Conservation (phyloP, 495 filamentous ascomycete genomes). For the Tuber calosporum region DNA sequence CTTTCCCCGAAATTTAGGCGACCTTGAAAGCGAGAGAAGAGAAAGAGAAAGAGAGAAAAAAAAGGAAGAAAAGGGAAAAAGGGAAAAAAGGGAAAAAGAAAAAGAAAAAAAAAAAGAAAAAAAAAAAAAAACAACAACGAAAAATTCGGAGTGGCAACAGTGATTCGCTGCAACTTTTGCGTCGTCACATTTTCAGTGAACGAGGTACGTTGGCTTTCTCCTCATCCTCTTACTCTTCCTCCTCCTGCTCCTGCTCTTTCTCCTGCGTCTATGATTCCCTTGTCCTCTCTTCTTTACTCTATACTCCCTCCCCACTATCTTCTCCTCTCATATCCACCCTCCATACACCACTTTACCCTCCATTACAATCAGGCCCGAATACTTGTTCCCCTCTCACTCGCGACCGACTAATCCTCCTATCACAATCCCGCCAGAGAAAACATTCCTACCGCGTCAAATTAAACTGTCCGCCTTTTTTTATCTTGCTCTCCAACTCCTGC, state of each 20-base stretch:
- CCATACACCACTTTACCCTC: neutral
- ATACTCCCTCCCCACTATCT: slow-evolving; percentile 7
- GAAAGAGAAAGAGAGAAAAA: slow-evolving; percentile 12
- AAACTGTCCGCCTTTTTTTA: slow-evolving; percentile 31
- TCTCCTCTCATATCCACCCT: neutral
- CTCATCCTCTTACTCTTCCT: slow-evolving; percentile 12
- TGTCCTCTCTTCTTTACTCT: slow-evolving; percentile 27
- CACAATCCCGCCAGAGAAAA: neutral
- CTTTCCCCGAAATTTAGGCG: slow-evolving; percentile 14
- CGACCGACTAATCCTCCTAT: slow-evolving; percentile 10
- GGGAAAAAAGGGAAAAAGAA: neutral
- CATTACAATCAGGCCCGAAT: slow-evolving; percentile 19
- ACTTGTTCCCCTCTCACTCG: slow-evolving; percentile 40
- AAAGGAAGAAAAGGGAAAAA: no score
- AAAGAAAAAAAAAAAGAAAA: slow-evolving; percentile 5
- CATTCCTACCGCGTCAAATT: neutral
- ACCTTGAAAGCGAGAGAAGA: slow-evolving; percentile 5
- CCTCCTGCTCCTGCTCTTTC: slow-evolving; percentile 16
- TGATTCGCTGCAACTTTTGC: neutral
- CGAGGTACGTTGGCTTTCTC: slow-evolving; percentile 19
- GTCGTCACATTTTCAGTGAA: slow-evolving; percentile 13
- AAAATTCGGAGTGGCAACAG: slow-evolving; percentile 6
- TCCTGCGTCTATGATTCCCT: slow-evolving; percentile 21
- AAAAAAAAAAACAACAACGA: neutral
- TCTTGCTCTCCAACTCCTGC: slow-evolving; percentile 19